These are phyloP conservation scores for Schwanniomyces yamadae DNA, from an alignment of 805 yeast species.

Conservation along the genomic window DNA sequence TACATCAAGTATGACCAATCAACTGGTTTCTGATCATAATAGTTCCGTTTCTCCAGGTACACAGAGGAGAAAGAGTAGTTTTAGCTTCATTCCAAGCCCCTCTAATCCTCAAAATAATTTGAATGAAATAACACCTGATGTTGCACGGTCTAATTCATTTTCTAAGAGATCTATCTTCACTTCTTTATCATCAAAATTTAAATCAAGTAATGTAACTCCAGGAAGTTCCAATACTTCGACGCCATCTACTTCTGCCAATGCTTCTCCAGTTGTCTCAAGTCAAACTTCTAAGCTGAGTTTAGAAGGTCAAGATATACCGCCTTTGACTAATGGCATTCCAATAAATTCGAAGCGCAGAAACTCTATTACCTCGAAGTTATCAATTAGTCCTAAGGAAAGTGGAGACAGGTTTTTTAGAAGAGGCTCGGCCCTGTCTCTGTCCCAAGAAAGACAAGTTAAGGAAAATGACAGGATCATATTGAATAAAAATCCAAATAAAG, in stretches of 20 bases:
- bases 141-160: conserved; percentile 14
- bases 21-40: conserved; percentile 5
- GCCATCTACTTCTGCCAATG: conserved; percentile 1
- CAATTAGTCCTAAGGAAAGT: conserved; percentile 3
- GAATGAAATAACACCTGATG: conserved; percentile 7
- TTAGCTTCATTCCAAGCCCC: conserved; percentile 7
- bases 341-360: conserved; percentile 9
- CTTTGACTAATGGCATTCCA: conserved; percentile 21
- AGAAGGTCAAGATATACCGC: conserved; percentile 25
- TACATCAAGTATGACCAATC: conserved; percentile 9
- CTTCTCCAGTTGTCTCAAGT: conserved; percentile 6
- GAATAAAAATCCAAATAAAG: conserved; percentile 45
- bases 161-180: conserved; percentile 32
- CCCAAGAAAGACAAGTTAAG: background rate
- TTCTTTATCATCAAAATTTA: conserved; percentile 41
- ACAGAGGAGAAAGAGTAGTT: conserved; percentile 13
- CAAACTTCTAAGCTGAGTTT: conserved; percentile 8
- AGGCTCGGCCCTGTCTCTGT: conserved; percentile 8
- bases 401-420: conserved; percentile 14
- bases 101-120: background rate
- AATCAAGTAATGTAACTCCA: conserved; percentile 14
- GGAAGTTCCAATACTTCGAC: conserved; percentile 6
- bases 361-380: conserved; percentile 4
- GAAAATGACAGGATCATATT: conserved; percentile 30
- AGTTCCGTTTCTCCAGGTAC: conserved; percentile 6